Evolutionary conservation across 2,329 filamentous ascomycete species (phyloP).

Genomic region (Sordariomycetes sp.): DNA sequence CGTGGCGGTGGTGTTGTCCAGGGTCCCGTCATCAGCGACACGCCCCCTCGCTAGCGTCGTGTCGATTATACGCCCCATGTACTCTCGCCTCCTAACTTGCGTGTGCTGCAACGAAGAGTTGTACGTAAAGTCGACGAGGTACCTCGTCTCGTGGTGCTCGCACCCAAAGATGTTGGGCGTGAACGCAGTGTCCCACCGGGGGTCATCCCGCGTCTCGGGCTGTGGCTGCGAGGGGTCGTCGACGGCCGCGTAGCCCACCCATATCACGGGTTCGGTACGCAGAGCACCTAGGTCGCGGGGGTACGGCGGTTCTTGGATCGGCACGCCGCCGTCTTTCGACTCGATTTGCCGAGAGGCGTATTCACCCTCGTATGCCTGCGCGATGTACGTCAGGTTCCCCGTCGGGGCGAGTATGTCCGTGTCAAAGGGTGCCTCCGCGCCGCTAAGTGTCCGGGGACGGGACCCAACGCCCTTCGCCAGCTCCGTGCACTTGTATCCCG

Average conservation of each 20-base stretch:
- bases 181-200: constrained; percentile 15
- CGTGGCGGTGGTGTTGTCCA: constrained; percentile 16
- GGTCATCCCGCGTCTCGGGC: constrained; percentile 9
- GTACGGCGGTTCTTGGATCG: constrained; percentile 8
- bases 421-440: constrained; percentile 13
- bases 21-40: constrained; percentile 14
- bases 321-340: constrained; percentile 14
- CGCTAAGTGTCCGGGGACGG: constrained; percentile 10
- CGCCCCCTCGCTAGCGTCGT: constrained; percentile 13
- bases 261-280: constrained; percentile 19
- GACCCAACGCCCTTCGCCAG: constrained; percentile 14
- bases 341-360: constrained; percentile 14
- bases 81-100: constrained; percentile 9
- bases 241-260: constrained; percentile 18
- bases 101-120: constrained; percentile 12
- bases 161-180: constrained; percentile 19
- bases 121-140: constrained; percentile 16
- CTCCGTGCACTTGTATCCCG: constrained; percentile 21
- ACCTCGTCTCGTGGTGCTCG: constrained; percentile 19
- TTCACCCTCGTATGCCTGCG: constrained; percentile 13
- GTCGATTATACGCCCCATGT: constrained; percentile 14
- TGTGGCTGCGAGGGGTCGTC: constrained; percentile 10
- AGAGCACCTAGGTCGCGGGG: constrained; percentile 17
- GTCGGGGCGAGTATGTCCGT: constrained; percentile 13
- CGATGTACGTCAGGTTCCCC: constrained; percentile 17